A percentile compares a stretch with the other conserved stretches of the same genome.
Conservation (phyloP, 2,329 filamentous ascomycete species). For the Didymella glomerata region DNA sequence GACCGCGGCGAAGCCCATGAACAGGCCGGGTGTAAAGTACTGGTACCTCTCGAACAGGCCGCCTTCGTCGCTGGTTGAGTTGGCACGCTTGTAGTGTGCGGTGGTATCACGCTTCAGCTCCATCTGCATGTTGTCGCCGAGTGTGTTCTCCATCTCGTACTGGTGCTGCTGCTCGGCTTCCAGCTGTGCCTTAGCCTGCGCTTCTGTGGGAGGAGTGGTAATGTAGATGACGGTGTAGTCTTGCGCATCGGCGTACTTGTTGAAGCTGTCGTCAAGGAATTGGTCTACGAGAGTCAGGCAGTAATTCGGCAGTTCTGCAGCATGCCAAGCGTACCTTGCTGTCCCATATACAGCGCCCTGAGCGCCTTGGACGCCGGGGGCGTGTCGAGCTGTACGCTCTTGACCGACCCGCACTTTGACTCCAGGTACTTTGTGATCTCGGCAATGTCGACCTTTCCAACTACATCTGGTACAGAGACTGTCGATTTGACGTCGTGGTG, state of each 20-base stretch:
- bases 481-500: constrained; percentile 63
- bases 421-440: constrained; percentile 55
- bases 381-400: constrained; percentile 25
- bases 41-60: constrained; percentile 89
- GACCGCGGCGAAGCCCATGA: constrained; percentile 80
- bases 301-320: too few relatives aligned
- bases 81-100: constrained; percentile 39
- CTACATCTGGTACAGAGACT: constrained; percentile 62
- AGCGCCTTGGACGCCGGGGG: constrained; percentile 26
- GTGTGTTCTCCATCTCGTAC: constrained; percentile 73
- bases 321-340: constrained; percentile 28
- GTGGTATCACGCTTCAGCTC: constrained; percentile 75
- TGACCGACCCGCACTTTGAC: constrained; percentile 57
- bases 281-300: constrained; percentile 32
- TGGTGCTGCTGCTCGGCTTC: constrained; percentile 29
- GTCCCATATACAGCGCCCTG: constrained; percentile 27
- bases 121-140: constrained; percentile 69
- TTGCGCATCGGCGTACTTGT: constrained; percentile 53
- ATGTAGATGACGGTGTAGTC: constrained; percentile 80
- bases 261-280: constrained; percentile 34
- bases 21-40: constrained; percentile 90
- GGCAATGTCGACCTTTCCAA: constrained; percentile 58
- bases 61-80: constrained; percentile 32
- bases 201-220: constrained; percentile 63
- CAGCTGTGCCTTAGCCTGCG: constrained; percentile 34